A percentile compares a stretch with the other conserved stretches of the same genome.
Conservation (phyloP, 2,329 filamentous ascomycete genomes). For the Aspergillus tamarii region DNA sequence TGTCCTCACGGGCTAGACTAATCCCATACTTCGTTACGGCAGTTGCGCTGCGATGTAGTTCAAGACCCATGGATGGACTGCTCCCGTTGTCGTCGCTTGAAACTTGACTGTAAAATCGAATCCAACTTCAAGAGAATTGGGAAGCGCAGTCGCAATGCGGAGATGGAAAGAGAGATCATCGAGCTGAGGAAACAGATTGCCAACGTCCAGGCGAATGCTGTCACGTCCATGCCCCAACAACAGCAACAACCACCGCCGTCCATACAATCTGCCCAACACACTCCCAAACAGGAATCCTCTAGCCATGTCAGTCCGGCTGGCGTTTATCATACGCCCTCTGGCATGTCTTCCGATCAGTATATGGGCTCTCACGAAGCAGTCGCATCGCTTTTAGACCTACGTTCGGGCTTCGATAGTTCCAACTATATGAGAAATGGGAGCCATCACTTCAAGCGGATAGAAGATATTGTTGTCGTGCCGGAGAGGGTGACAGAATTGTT, state of each 20-base stretch:
- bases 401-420: conserved; percentile 49
- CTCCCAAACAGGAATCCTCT: conserved; percentile 42
- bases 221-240: conserved; percentile 25
- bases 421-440: conserved; percentile 53
- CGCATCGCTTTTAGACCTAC: conserved; percentile 53
- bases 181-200: conserved; percentile 54
- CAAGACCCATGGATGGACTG: conserved; percentile 67
- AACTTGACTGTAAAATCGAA: conserved; percentile 67
- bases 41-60: conserved; percentile 70
- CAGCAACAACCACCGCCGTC: conserved; percentile 31
- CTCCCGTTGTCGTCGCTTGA: conserved; percentile 64
- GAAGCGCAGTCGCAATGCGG: conserved; percentile 67
- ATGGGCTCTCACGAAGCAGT: conserved; percentile 55
- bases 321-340: conserved; percentile 40
- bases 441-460: conserved; percentile 55
- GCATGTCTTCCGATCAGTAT: conserved; percentile 45
- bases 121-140: conserved; percentile 70
- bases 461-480: conserved; percentile 49
- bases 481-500: conserved; percentile 51
- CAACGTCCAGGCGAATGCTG: conserved; percentile 32
- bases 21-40: neutral
- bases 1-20: neutral
- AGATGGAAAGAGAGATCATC: conserved; percentile 63
- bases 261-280: conserved; percentile 29
- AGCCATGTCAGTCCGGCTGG: conserved; percentile 37